Conservation (phyloP, 208 protist species). For the Crithidia thermophila region DNA sequence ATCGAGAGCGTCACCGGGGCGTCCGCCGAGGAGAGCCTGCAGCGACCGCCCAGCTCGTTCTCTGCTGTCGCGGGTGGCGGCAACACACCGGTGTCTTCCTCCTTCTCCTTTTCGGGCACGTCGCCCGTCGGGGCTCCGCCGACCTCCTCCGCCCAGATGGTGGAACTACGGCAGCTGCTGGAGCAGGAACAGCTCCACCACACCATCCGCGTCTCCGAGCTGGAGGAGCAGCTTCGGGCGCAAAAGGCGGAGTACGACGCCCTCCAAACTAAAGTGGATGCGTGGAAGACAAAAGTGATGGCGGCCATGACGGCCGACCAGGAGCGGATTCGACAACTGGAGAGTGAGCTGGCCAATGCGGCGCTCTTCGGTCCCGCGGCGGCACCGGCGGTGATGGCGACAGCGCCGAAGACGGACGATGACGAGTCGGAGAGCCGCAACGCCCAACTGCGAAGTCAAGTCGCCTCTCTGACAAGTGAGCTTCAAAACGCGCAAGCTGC, state of each 20-base stretch:
- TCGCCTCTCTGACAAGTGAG: not conserved
- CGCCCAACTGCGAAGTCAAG: not conserved
- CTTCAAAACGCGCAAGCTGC: not conserved
- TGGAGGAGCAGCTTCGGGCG: slow-evolving; percentile 38
- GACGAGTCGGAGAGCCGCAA: not conserved
- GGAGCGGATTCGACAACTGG: slow-evolving; percentile 29
- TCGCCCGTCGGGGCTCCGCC: not conserved
- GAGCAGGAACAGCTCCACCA: slow-evolving; percentile 41
- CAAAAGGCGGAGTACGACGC: slow-evolving; percentile 26
- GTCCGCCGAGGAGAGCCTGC: slow-evolving; percentile 17
- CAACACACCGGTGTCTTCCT: not conserved
- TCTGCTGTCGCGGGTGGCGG: not conserved
- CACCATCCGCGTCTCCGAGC: slow-evolving; percentile 32
- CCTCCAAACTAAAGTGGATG: slow-evolving; percentile 39
- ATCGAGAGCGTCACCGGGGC: slow-evolving; percentile 46
- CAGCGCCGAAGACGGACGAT: not conserved
- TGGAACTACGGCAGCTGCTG: slow-evolving; percentile 26
- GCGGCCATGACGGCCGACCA: slow-evolving; percentile 28
- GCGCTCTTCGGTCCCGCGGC: not conserved
- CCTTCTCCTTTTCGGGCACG: not conserved
- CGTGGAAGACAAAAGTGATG: slow-evolving; percentile 48
- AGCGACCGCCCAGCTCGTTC: not conserved
- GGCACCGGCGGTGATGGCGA: not conserved
- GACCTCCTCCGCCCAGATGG: slow-evolving; percentile 12
- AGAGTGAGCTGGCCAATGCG: slow-evolving; percentile 12